Conservation (phyloP, 306 rosid species). For the Inga leiocalycina region DNA sequence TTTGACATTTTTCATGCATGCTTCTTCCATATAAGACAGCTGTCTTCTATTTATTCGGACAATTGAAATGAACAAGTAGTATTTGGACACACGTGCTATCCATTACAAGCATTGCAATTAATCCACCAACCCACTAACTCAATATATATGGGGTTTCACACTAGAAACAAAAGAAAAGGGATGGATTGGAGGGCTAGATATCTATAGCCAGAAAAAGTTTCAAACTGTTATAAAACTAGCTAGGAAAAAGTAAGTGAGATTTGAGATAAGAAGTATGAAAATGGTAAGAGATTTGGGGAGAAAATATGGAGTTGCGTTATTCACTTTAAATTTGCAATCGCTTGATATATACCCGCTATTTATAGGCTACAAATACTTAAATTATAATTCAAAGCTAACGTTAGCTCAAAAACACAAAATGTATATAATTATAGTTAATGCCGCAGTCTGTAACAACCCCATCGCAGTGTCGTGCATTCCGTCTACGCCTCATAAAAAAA, state of each 20-base stretch:
- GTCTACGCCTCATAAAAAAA: too few relatives aligned
- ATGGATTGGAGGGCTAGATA: background rate
- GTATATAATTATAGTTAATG: too few relatives aligned
- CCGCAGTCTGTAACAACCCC: too few relatives aligned
- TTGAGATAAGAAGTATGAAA: background rate
- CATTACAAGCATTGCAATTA: constrained; percentile 36
- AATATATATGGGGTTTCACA: constrained; percentile 34
- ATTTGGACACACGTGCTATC: constrained; percentile 62
- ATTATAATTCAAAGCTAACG: too few relatives aligned
- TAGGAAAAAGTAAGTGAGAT: background rate
- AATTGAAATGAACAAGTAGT: constrained; percentile 33
- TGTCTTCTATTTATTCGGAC: constrained; percentile 40
- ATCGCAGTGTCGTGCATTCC: too few relatives aligned
- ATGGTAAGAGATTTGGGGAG: background rate
- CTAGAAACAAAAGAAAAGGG: constrained; percentile 31
- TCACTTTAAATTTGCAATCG: too few relatives aligned
- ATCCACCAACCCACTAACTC: constrained; percentile 43
- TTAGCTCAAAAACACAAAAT: too few relatives aligned
- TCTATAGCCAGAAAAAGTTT: background rate
- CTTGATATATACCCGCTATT: too few relatives aligned
- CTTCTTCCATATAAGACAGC: constrained; percentile 52
- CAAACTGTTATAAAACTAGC: background rate
- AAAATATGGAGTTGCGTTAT: background rate
- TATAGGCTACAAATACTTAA: too few relatives aligned
- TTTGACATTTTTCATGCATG: constrained; percentile 28